phyloP scores from a whole-genome alignment of 352 stramenopile species.

The Globisporangium polare region DNA sequence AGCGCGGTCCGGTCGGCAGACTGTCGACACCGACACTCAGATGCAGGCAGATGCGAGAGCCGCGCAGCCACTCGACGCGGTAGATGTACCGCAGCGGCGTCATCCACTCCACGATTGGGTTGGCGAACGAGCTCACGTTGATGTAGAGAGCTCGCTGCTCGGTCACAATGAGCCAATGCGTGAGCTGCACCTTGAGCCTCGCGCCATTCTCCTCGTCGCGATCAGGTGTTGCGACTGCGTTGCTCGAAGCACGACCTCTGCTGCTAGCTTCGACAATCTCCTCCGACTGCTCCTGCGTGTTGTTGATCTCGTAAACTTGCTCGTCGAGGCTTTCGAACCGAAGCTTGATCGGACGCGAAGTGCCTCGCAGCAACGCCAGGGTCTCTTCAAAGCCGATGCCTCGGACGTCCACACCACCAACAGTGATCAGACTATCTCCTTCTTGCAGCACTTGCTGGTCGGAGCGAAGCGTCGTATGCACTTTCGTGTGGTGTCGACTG shows the following conservation, averaged over 20 bases:
- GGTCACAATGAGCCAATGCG: conserved; percentile 86
- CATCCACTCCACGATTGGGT: conserved; percentile 86
- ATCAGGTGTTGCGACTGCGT: conserved; percentile 9
- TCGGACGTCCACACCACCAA: conserved; percentile 79
- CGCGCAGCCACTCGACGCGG: conserved; percentile 70
- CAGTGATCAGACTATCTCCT: conserved; percentile 65
- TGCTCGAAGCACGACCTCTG: conserved; percentile 6
- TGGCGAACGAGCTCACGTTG: conserved; percentile 71
- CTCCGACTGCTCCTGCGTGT: conserved; percentile 14
- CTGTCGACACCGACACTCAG: conserved; percentile 85
- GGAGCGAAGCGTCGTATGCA: conserved; percentile 48
- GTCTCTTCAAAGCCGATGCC: conserved; percentile 86
- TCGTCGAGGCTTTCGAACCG: conserved; percentile 84
- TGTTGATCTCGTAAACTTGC: conserved; percentile 32
- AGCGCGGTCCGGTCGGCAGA: conserved; percentile 69
- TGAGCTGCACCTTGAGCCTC: conserved; percentile 67
- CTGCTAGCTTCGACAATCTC: not conserved
- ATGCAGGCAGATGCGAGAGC: conserved; percentile 59
- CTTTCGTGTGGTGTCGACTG: conserved; percentile 40
- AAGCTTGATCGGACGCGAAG: conserved; percentile 60
- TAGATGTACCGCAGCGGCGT: conserved; percentile 87
- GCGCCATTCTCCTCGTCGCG: conserved; percentile 27
- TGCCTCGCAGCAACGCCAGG: conserved; percentile 71
- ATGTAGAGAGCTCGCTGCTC: conserved; percentile 85
- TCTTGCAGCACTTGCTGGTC: conserved; percentile 70